phyloP scores from a whole-genome alignment of 1,284 basidiomycete species.

The Serendipita sp. region DNA sequence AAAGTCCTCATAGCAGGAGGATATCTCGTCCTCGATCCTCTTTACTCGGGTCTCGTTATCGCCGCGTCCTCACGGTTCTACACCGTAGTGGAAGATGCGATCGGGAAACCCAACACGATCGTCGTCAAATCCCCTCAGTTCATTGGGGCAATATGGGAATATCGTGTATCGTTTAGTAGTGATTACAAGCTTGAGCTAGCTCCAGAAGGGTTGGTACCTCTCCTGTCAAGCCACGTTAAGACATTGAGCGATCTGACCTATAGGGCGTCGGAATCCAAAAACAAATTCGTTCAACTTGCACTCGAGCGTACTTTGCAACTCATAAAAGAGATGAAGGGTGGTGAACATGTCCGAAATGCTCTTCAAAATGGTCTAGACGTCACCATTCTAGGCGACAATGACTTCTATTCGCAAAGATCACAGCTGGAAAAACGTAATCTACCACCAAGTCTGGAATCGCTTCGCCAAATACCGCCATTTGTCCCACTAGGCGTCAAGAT shows the following conservation, averaged over 20 bases:
- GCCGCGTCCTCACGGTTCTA: slow-evolving; percentile 92
- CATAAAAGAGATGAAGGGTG: slow-evolving; percentile 41
- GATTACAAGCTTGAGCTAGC: slow-evolving; percentile 25
- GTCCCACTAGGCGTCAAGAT: slow-evolving; percentile 55
- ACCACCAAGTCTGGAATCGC: slow-evolving; percentile 44
- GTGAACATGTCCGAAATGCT: slow-evolving; percentile 28
- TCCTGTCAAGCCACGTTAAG: not conserved
- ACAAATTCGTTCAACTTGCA: slow-evolving; percentile 88
- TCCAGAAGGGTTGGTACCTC: slow-evolving; percentile 27
- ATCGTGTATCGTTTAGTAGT: slow-evolving; percentile 36
- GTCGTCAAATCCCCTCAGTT: slow-evolving; percentile 88
- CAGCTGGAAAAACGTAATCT: slow-evolving; percentile 51
- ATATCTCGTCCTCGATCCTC: slow-evolving; percentile 81
- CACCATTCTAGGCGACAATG: slow-evolving; percentile 83
- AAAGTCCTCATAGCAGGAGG: slow-evolving; percentile 92
- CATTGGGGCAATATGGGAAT: slow-evolving; percentile 63
- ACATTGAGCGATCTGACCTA: not conserved
- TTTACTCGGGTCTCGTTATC: slow-evolving; percentile 72
- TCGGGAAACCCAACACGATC: slow-evolving; percentile 28
- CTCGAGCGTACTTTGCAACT: slow-evolving; percentile 64
- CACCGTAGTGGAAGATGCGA: slow-evolving; percentile 39
- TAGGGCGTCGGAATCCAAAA: slow-evolving; percentile 26
- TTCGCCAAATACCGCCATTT: slow-evolving; percentile 60
- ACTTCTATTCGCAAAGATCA: slow-evolving; percentile 90
- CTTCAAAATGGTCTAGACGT: slow-evolving; percentile 52